Evolutionary conservation across 2,329 filamentous ascomycete genomes (phyloP).

Genomic region (Verticillium tricorpus): DNA sequence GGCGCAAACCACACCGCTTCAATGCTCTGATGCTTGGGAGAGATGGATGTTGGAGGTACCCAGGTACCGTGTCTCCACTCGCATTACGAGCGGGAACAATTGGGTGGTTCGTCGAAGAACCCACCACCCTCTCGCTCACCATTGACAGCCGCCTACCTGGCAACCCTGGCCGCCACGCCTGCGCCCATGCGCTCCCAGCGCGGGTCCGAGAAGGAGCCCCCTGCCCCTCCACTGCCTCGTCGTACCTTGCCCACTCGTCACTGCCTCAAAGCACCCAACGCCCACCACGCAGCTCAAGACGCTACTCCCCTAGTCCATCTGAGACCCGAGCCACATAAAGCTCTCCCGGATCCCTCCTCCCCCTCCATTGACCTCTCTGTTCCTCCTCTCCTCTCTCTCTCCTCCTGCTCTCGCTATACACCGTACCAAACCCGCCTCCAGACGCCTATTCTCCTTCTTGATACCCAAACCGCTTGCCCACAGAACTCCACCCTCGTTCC

Average conservation of each 20-base stretch:
- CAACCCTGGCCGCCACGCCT: background rate
- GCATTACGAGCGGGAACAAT: background rate
- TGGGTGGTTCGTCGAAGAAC: too few relatives aligned
- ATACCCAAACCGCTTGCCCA: constrained; percentile 8
- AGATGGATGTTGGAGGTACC: background rate
- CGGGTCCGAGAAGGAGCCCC: background rate
- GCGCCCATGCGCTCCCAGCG: background rate
- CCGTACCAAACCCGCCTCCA: background rate
- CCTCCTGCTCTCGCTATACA: constrained; percentile 8
- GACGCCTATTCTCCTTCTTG: constrained; percentile 4
- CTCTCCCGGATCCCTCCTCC: constrained; percentile 16
- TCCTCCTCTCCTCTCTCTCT: constrained; percentile 5
- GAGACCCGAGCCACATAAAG: constrained; percentile 12
- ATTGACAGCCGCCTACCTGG: background rate
- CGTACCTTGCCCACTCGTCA: background rate
- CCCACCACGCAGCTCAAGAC: background rate
- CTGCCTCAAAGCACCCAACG: background rate
- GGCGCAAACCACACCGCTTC: background rate
- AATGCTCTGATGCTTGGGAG: background rate
- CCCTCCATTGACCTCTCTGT: constrained; percentile 4
- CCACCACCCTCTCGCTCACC: too few relatives aligned
- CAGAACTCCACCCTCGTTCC: background rate
- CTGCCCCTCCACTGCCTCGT: background rate
- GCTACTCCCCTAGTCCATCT: constrained; percentile 5
- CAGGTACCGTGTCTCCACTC: background rate